Conservation (phyloP, 192 early-diverging fungal species). For the Entomortierella lignicola region DNA sequence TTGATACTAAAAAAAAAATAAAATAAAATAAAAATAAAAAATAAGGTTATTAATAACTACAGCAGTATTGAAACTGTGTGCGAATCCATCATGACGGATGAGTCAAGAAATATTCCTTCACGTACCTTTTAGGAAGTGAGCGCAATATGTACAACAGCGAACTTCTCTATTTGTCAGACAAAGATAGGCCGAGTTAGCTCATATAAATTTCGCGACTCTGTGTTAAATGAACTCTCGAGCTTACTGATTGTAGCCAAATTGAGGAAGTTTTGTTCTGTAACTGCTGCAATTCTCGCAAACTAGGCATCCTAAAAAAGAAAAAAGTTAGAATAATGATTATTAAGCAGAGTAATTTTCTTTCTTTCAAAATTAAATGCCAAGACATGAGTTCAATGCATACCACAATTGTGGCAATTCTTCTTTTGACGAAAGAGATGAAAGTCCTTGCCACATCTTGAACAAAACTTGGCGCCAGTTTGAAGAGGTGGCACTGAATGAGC, state of each 20-base stretch:
- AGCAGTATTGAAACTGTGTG: no score
- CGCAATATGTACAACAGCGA: constrained; percentile 47
- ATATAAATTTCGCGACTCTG: no score
- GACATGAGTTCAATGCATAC: constrained; percentile 14
- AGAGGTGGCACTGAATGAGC: constrained; percentile 41
- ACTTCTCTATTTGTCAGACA: constrained; percentile 31
- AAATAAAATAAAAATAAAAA: constrained; percentile 4
- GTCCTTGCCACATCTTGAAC: constrained; percentile 52
- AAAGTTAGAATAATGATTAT: neutral
- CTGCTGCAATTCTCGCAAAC: constrained; percentile 49
- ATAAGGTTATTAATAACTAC: neutral
- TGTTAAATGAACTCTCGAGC: no score
- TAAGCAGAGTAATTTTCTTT: no score
- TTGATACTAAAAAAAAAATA: constrained; percentile 19
- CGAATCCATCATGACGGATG: neutral
- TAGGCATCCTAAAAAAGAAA: constrained; percentile 31
- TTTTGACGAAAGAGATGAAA: constrained; percentile 53
- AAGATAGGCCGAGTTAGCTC: neutral
- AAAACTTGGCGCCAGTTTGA: constrained; percentile 39
- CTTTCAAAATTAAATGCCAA: neutral
- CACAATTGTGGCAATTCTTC: constrained; percentile 55
- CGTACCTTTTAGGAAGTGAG: constrained; percentile 41
- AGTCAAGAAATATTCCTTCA: neutral
- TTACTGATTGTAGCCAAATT: constrained; percentile 54
- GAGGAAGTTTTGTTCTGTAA: constrained; percentile 33